A percentile compares a stretch with the other conserved stretches of the same genome.
phyloP scores from a whole-genome alignment of 192 early-diverging fungal species.

The Dissophora ornata region DNA sequence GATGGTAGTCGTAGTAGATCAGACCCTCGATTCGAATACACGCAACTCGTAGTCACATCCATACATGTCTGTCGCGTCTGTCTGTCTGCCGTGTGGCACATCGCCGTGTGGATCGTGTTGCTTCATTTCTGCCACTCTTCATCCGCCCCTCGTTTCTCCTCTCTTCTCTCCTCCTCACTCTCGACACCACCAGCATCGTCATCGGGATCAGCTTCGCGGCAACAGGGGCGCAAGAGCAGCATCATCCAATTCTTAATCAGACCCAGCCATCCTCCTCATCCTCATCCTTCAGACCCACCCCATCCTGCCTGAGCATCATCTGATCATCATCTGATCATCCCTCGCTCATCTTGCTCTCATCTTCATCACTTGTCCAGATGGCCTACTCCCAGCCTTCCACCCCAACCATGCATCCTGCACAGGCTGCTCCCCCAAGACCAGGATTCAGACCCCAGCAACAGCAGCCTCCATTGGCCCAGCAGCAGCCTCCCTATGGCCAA shows the following conservation, averaged over 20 bases:
- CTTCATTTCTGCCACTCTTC: background rate
- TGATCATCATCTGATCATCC: background rate
- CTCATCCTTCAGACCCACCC: background rate
- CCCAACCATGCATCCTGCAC: constrained; percentile 26
- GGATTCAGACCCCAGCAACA: constrained; percentile 34
- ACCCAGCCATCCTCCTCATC: background rate
- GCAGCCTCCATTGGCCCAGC: constrained; percentile 2
- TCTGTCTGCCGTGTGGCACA: too few species aligned
- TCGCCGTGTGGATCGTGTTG: background rate
- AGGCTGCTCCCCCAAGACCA: constrained; percentile 25
- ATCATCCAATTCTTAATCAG: background rate
- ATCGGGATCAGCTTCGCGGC: too few species aligned
- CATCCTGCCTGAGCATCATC: background rate
- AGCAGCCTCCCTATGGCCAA: constrained; percentile 6
- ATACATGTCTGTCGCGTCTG: too few species aligned
- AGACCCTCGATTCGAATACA: too few species aligned
- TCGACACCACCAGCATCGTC: background rate
- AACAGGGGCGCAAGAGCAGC: background rate
- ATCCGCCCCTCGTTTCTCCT: background rate
- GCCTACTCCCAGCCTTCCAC: constrained; percentile 39
- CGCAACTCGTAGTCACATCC: too few species aligned
- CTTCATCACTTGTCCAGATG: constrained; percentile 12
- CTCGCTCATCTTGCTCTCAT: background rate
- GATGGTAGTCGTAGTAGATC: too few species aligned
- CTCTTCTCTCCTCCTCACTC: background rate